phyloP scores from a whole-genome alignment of 345 rosid species.

The Eucalyptus curtisii region DNA sequence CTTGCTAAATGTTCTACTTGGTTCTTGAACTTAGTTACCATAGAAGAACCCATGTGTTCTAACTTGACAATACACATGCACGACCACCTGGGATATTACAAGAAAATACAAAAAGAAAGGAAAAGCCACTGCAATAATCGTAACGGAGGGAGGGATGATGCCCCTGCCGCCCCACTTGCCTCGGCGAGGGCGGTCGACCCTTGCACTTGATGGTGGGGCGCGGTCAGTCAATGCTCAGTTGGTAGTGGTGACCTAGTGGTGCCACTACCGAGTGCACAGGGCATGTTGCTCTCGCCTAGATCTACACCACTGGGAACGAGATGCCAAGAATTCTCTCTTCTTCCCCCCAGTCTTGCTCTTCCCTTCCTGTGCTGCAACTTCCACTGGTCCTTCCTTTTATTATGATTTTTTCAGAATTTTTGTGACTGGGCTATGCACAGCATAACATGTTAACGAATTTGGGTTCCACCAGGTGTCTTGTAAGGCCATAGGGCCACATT shows the following conservation, averaged over 20 bases:
- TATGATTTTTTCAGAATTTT: background rate
- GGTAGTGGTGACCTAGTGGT: background rate
- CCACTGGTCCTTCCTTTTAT: rapidly evolving
- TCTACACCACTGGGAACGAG: too few relatives aligned
- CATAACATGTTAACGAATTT: background rate
- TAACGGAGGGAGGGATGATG: background rate
- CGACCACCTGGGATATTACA: too few relatives aligned
- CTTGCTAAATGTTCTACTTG: too few relatives aligned
- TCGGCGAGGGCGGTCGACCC: background rate
- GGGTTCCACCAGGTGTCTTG: background rate
- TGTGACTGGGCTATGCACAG: background rate
- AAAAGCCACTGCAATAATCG: background rate
- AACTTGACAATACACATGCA: too few relatives aligned
- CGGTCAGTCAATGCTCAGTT: background rate
- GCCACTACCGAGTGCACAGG: background rate
- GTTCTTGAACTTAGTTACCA: background rate
- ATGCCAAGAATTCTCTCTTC: background rate
- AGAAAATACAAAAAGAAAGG: background rate
- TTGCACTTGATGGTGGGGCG: background rate
- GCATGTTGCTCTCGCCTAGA: background rate
- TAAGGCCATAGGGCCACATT: rapidly evolving
- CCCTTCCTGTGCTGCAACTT: background rate
- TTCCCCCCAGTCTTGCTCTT: background rate
- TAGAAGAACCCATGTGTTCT: background rate
- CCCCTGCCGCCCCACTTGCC: background rate